Evolutionary conservation across 1,139 yeast genomes (phyloP).

Genomic region (Suhomyces coccinellae): DNA sequence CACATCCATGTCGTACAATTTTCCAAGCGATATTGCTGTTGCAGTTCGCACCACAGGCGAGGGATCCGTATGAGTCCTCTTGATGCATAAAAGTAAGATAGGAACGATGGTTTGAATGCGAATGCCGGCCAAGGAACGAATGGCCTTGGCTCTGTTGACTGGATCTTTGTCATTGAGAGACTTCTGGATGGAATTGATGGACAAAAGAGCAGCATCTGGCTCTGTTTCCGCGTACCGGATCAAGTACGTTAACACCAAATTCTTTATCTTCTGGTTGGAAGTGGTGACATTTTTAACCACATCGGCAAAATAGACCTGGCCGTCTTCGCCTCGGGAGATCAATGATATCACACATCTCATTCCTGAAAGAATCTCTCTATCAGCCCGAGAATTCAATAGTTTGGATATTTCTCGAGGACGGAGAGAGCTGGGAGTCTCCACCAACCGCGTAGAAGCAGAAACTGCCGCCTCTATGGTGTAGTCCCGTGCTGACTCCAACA

Average conservation of each 20-base stretch:
- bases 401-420: conserved; percentile 65
- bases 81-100: conserved; percentile 71
- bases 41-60: conserved; percentile 79
- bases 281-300: conserved; percentile 88
- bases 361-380: conserved; percentile 72
- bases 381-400: conserved; percentile 66
- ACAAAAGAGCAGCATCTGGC: conserved; percentile 83
- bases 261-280: conserved; percentile 63
- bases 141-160: conserved; percentile 66
- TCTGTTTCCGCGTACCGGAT: conserved; percentile 78
- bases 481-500: conserved; percentile 79
- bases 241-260: conserved; percentile 76
- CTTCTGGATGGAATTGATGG: conserved; percentile 91
- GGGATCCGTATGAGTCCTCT: conserved; percentile 66
- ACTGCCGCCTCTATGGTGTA: conserved; percentile 81
- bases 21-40: conserved; percentile 74
- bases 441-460: conserved; percentile 66
- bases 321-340: conserved; percentile 66
- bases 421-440: conserved; percentile 55
- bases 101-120: conserved; percentile 79
- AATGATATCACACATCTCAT: conserved; percentile 72
- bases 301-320: conserved; percentile 71
- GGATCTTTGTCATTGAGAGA: conserved; percentile 71
- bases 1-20: conserved; percentile 50
- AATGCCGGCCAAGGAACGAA: conserved; percentile 79